Evolutionary conservation across 345 rosid species (phyloP), one percentile per base, ranked within the genome.

Genomic region (Lepidium africanum): DNA sequence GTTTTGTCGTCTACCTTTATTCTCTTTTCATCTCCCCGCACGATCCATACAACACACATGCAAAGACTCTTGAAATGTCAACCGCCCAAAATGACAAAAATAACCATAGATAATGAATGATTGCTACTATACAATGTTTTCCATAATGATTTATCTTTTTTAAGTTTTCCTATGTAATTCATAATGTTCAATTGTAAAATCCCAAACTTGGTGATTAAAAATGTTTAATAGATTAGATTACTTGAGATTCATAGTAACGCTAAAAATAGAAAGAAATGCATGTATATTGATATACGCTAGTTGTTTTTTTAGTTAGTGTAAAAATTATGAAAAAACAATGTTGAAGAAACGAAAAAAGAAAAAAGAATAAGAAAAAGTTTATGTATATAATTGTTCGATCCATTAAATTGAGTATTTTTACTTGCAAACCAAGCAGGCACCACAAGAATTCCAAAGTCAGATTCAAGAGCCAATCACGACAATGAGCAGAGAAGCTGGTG

Each of bases 401-500:
- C 46, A 7, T 27, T 51, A 41, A 10, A 32, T 4, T 50, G 36
- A 49, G 53, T 65, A 15, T 6, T 15, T 40, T 48, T 10, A 16
- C 37, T 17, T 60, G 74, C 40, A 49, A 47, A 15, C 36, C 8
- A n/a, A 45, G 80, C 83, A 91, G 98, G 73, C 76, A 49, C 59
- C 96, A 13, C 30, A 23, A 63, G 84, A 79, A 69, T 73, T 90
- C 63, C 33, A 61, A 41, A 69, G 52, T 38, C 47, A 65, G 70
- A 78, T 88, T 49, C 68, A 81, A 72, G 88, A 78, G 13, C 54
- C 83, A 52, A 81, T 89, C 71, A 64, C 63, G 16, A 66, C 38
- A 8, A 70, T 83, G 58, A 82, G 86, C 71, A 21, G 17, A 40
- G 96, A 83, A 82, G 65, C 79, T 35, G 67, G 93, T 6, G 83